Evolutionary conservation across 352 stramenopile genomes (phyloP), one percentile per base, ranked within the genome.

Genomic region (Halophytophthora batemanensis): DNA sequence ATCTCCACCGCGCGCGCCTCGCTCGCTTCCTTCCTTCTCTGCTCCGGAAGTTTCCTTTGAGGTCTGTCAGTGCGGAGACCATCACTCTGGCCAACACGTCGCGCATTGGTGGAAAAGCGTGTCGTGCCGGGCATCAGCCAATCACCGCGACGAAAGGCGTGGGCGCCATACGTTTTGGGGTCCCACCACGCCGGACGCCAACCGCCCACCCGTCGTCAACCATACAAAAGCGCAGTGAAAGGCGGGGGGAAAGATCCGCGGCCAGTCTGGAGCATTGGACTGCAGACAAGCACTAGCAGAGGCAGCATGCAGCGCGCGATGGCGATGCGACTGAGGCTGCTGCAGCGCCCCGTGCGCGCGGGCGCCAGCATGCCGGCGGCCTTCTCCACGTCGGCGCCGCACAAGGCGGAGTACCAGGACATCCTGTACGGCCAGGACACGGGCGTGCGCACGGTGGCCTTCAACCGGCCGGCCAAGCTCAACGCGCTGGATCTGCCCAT

Each of bases 401-500:
- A n/a, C n/a, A n/a, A n/a, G n/a, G n/a, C n/a, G n/a, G 71, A 81
- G 42, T 90, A 90, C 52, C 25, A 61, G 21, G 79, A 90, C 50
- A 86, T 93, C 45, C 28, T 84, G 22, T 93, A 88, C 45, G 77
- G 80, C 21, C 77, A 93, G 64, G 82, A 93, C 56, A 80, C 78
- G 25, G 74, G 70, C 54, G 64, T 90, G 56, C 82, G 82, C 59
- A 89, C 70, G 28, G 80, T 98, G 28, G 62, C 86, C 59, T 92
- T 98, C 48, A 96, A 98, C 66, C 90, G 95, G 22, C 86, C 94
- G 23, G 74, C 89, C 45, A 86, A 92, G 41, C 77, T 98, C 28
- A 97, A 98, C 75, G 90, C 93, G 28, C 65, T 98, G 8, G 93
- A 77, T 52, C 56, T 96, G 17, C 82, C 92, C 15, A 98, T 98